Evolutionary conservation across 495 filamentous ascomycete species (phyloP), one percentile per base, ranked within the genome.

Genomic region (Lasiosphaeria hispida): DNA sequence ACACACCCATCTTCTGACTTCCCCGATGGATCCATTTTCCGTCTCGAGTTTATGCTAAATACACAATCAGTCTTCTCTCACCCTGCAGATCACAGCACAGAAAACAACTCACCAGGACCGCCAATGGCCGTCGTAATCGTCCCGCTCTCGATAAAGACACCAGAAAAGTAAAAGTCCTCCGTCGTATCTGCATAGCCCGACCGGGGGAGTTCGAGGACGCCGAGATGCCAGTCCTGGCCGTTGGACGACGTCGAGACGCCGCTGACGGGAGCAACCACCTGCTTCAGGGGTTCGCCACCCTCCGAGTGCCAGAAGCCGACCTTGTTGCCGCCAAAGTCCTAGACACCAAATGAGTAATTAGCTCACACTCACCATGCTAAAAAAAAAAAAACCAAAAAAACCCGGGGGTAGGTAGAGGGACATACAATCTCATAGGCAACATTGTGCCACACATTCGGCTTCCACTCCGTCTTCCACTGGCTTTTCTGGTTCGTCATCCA

Each of bases 91-190:
- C 10, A 14, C 11, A 48, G 34, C 11, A 15, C 10, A 13, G 13
- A 30, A 40, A 35, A 30, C 17, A 37, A 50, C 55, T 50, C 38
- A 57, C 61, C 38, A 48, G 81, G 78, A 1, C 82, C 80, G 34
- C 75, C 75, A 62, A 88, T 76, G 5, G 72, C 56, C 8, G 83
- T 86, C 1, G 83, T 90, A 50, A 90, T 73, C 0, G 75, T 60
- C 1, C 81, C 86, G 39, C 72, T 79, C 77, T 91, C 87, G 55
- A 90, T 77, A 57, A 85, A 90, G 15, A 89, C 82, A 17, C 87
- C 88, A 17, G 82, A 85, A 72, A 87, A 90, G 66, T 81, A 89
- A 78, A 83, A 89, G 66, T 90, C 86, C 77, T 90, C 77, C 35
- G 63, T 72, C 7, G 69, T 68, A 52, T 83, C 80, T 18, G 75